Base-by-base conservation (phyloP, 371 early-diverging fungal species). In the Synchytrium microbalum region DNA sequence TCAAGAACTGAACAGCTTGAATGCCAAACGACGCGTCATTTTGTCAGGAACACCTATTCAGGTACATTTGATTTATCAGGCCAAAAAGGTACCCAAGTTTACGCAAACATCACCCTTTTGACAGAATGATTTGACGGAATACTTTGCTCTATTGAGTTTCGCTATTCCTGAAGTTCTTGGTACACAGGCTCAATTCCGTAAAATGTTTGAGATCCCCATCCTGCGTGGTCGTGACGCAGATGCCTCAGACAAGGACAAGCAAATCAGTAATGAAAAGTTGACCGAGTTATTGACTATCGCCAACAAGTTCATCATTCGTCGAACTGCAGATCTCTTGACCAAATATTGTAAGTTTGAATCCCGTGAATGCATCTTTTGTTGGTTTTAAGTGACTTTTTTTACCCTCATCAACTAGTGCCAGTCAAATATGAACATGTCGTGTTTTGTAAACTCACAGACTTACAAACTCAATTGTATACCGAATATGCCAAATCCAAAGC, bases 1-100 rank as follows among this genome's bases (percentile, higher is more conserved):
- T 69, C 82, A 86, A 64, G 88, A 92, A 10, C 70, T 97, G 31
- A 92, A 93, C 65, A 80, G 76, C 32, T 73, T 96, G 61, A 86
- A 89, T 63, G 92, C 93, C 0, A 84, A 87, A 67, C 79, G 92
- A 13, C 81, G 96, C 59, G 92, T 96, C 3, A 93, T 96, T 68
- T 74, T 99, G 16, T 92, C 98, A 0, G 99, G 99, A 3, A 99
- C 99, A 3, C 99, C 99, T 0, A 94, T 99, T 57, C 99, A 97
- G 70, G 85, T 84, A 71, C 27, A 58, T 23, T n/a, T n/a, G 33
- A 32, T 5, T 57, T 28, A 23, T n/a, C n/a, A n/a, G n/a, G n/a
- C n/a, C 38, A 56, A n/a, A 24, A 29, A 71, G n/a, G 64, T 31
- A 19, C 19, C 66, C 2, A 55, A 70, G 2, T 46, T 65, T 19